Evolutionary conservation across 2,329 filamentous ascomycete species (phyloP).

Genomic region (Bisporella sp.): DNA sequence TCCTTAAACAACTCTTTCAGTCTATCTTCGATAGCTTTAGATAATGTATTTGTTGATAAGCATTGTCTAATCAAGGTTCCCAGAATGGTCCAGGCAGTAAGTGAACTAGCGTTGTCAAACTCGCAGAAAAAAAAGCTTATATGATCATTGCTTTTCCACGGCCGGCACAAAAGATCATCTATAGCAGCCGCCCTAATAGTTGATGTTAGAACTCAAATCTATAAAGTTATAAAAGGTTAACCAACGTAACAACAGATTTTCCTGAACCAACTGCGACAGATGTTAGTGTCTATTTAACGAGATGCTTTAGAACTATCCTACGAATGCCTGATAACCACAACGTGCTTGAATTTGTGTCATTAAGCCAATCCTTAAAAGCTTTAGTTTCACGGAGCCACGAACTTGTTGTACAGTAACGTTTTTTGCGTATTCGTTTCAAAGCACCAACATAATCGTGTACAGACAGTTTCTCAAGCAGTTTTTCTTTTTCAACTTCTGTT

Average conservation of each 20-base stretch:
- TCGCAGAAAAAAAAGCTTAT: constrained; percentile 5
- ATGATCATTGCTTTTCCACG: constrained; percentile 7
- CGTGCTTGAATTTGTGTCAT: constrained; percentile 3
- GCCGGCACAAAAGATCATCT: constrained; percentile 5
- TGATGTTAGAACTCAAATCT: constrained; percentile 1
- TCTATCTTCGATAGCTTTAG: constrained; percentile 4
- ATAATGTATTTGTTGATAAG: constrained; percentile 4
- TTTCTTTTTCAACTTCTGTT: constrained; percentile 4
- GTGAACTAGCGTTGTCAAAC: constrained; percentile 9
- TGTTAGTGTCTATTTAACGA: constrained; percentile 2
- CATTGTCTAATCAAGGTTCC: constrained; percentile 7
- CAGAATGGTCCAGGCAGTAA: constrained; percentile 5
- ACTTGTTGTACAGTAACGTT: constrained; percentile 7
- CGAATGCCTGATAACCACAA: constrained; percentile 10
- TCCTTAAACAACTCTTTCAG: constrained; percentile 4
- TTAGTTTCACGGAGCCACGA: constrained; percentile 8
- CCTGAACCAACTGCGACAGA: constrained; percentile 11
- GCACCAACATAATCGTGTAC: constrained; percentile 7
- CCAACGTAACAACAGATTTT: constrained; percentile 9
- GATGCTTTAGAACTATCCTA: constrained; percentile 1
- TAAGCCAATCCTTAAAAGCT: constrained; percentile 8
- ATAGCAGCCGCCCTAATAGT: constrained; percentile 6
- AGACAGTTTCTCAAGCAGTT: constrained; percentile 9
- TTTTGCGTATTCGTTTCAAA: constrained; percentile 9
- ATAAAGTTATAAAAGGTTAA: constrained; percentile 5